A percentile compares a stretch with the other conserved stretches of the same genome.
These are phyloP conservation scores for Polygonum maritimum DNA, from an alignment of 148 eudicot species.

Conservation along the genomic window DNA sequence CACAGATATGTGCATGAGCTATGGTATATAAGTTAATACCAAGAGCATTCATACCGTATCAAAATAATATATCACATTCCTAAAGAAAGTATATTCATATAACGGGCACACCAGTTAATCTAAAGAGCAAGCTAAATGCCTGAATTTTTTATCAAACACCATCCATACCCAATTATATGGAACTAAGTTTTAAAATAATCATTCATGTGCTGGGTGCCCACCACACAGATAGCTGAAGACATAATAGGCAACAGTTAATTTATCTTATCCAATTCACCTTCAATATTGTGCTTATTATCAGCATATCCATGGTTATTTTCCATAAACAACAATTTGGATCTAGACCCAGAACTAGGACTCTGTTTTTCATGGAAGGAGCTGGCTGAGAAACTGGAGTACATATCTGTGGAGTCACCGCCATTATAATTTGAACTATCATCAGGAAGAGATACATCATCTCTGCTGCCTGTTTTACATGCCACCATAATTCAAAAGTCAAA, in stretches of 20 bases:
- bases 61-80: too few relatives aligned
- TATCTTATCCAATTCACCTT: constrained; percentile 25
- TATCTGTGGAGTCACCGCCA: constrained; percentile 29
- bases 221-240: background rate
- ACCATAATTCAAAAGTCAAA: constrained; percentile 7
- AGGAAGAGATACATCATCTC: constrained; percentile 51
- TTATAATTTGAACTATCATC: constrained; percentile 33
- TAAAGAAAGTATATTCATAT: too few relatives aligned
- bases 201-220: background rate
- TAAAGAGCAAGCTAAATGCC: background rate
- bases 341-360: constrained; percentile 21
- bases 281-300: constrained; percentile 25
- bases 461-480: constrained; percentile 40
- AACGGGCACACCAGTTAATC: background rate
- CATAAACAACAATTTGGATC: constrained; percentile 19
- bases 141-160: background rate
- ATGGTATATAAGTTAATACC: background rate
- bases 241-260: background rate
- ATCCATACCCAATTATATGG: background rate
- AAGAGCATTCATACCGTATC: background rate
- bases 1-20: background rate
- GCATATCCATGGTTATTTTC: constrained; percentile 27
- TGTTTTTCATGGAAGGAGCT: constrained; percentile 33
- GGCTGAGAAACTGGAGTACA: constrained; percentile 17
- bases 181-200: background rate